Base-by-base conservation (phyloP, 2,329 filamentous ascomycete species). In the Colletotrichum limetticola region DNA sequence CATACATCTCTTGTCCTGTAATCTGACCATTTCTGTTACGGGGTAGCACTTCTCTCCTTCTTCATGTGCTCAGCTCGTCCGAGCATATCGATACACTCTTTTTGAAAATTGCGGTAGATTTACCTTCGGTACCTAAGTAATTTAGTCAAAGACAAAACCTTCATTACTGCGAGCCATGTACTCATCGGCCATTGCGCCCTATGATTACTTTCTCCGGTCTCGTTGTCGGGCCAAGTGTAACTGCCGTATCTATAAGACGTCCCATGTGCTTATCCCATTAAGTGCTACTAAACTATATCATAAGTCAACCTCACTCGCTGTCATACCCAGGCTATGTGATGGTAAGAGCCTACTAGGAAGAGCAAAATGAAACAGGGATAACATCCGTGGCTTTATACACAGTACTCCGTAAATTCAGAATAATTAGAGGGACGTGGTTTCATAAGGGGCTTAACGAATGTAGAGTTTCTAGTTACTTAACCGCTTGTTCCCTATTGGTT, bases 61-160 rank as follows among this genome's bases (percentile, higher is more conserved):
- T 68, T 63, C 0, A 8, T 19, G 16, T 57, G 46, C 66, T 68
- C n/a, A 42, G 58, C 58, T 63, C 57, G 24, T 28, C n/a, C 52
- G 58, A 56, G 58, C 46, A 63, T 57, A 63, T 12, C 56, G 42
- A 12, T 32, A 63, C 46, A 68, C 66, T 28, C 19, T 12, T 68
- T 49, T 68, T 22, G 24, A 35, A 63, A 22, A 28, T 49, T 35
- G 26, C 66, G 26, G 66, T 56, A 28, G n/a, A 68, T 57, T 8
- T 57, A 49, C 22, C 19, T 49, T 22, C 12, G 49, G 58, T 68
- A 42, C 65, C 12, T 55, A 8, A 3, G 11, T 0, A 26, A 37
- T 1, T 42, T 16, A 46, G 6, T 56, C 46, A 35, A 57, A 68
- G 57, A 68, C 35, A 49, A 63, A 32, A 57, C 66, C 58, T 63